Conservation (phyloP, 176 grass and related monocot genomes). For the Chrysopogon serrulatus region DNA sequence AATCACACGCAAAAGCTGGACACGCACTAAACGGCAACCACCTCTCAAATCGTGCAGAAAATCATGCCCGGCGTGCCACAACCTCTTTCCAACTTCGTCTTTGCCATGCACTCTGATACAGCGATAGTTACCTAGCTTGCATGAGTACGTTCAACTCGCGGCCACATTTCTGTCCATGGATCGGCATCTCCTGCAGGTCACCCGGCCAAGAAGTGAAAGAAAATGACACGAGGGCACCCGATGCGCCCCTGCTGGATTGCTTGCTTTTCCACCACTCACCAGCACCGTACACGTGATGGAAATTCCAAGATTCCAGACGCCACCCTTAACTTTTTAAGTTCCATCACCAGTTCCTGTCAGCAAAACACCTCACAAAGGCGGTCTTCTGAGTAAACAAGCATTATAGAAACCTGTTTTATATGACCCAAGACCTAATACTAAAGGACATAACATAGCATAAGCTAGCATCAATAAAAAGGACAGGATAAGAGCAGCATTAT, state of each 20-base stretch:
- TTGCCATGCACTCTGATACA: not conserved
- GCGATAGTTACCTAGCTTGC: not conserved
- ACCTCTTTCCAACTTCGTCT: not conserved
- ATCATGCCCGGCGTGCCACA: not conserved
- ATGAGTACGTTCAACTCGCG: conserved; percentile 1
- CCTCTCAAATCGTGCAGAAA: not conserved
- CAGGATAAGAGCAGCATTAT: not conserved
- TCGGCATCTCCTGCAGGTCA: not conserved
- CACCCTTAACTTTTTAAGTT: not conserved
- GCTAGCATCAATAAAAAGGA: not conserved
- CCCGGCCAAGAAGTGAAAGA: not conserved
- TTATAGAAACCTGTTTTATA: not conserved
- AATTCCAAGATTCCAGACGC: conserved; percentile 32
- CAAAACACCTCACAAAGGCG: conserved; percentile 6
- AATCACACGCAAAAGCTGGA: conserved; percentile 8
- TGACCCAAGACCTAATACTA: not conserved
- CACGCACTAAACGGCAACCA: conserved; percentile 9
- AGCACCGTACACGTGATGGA: not conserved
- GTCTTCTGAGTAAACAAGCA: not conserved
- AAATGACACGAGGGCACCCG: not conserved
- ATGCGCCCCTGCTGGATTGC: not conserved
- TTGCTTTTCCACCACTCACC: not conserved
- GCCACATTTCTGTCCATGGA: not conserved
- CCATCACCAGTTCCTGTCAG: not conserved
- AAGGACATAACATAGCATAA: not conserved